Evolutionary conservation across 1,139 yeast species (phyloP), one percentile per base, ranked within the genome.

Genomic region (Kurtzmaniella quercitrusa): DNA sequence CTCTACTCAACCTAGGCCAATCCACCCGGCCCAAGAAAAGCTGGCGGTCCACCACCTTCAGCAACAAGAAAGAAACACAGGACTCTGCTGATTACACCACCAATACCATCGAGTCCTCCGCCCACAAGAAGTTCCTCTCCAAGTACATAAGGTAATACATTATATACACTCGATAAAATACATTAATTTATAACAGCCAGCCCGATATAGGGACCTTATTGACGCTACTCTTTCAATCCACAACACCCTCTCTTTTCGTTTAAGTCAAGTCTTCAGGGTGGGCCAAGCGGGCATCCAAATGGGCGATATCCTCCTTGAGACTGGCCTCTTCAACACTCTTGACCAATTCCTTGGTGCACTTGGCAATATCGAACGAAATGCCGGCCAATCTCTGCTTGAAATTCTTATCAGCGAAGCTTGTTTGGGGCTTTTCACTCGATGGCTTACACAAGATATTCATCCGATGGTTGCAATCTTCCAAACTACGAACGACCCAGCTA

Each of bases 241-340:
- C 23, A 21, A 8, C 23, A 5, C 23, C 8, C 23, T 21, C 23
- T 8, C 23, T 21, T 8, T 21, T 21, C 23, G 12, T n/a, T 27
- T 10, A 27, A n/a, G 31, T 65, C 56, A 65, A 66, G 50, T 68
- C 73, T 41, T 65, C 73, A 23, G 54, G 60, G 34, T 62, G 72
- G 46, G 62, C 63, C 48, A 73, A 59, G 52, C 77, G 63, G 34
- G 78, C 77, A 57, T 75, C 75, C 45, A 75, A 63, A 47, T 74
- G 65, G 12, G 73, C 78, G 48, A 86, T 84, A 55, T 87, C 95
- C 54, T 84, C 91, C 55, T 85, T 85, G 56, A 90, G 70, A 58
- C 93, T 85, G 23, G 95, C 96, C 59, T 90, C 97, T 62, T 91
- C 98, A 6, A 91, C 96, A 1, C 96, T 86, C 68, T 90, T 91